Evolutionary conservation across 805 yeast genomes (phyloP), one percentile per base, ranked within the genome.

Genomic region (Cyberlindnera japonica): DNA sequence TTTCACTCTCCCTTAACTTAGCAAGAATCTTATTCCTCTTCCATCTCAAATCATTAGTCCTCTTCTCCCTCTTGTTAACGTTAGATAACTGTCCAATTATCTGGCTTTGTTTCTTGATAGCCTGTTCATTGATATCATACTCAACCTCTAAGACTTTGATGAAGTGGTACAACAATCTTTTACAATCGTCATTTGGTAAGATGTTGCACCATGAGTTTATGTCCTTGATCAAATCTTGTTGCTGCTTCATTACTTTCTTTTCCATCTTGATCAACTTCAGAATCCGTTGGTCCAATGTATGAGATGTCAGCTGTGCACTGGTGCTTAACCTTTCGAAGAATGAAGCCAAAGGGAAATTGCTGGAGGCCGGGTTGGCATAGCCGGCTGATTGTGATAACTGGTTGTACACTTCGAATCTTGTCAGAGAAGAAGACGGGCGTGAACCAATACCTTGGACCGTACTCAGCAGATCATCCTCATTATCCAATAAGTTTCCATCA

Each of bases 61-160:
- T 72, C 42, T 55, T 61, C 54, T 77, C 83, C 42, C 83, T 61
- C 46, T 72, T 70, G 29, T 69, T 61, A 6, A 77, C 74, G 37
- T 68, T 71, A 9, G 59, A 57, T 35, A 77, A 54, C 40, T 72
- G 72, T 13, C 67, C 51, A 43, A 66, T 68, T 25, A 75, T 58
- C 35, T 54, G 64, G 34, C 71, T 75, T 45, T 72, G 59, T 47
- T 67, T 69, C 40, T 74, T 70, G 15, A 65, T 58, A 24, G 65
- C 38, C n/a, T 58, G 61, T 14, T 64, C 67, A 21, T 59, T 53
- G 4, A 62, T 47, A 13, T 64, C 64, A 14, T 62, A 48, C 51
- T 74, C 76, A 17, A 55, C 37, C 28, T 63, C 64, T 3, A 70
- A 46, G 9, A 72, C 57, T 37, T 62, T 60, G 33, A 65, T 58